Conservation (phyloP, 352 stramenopile genomes). For the Thraustochytrium sp. region DNA sequence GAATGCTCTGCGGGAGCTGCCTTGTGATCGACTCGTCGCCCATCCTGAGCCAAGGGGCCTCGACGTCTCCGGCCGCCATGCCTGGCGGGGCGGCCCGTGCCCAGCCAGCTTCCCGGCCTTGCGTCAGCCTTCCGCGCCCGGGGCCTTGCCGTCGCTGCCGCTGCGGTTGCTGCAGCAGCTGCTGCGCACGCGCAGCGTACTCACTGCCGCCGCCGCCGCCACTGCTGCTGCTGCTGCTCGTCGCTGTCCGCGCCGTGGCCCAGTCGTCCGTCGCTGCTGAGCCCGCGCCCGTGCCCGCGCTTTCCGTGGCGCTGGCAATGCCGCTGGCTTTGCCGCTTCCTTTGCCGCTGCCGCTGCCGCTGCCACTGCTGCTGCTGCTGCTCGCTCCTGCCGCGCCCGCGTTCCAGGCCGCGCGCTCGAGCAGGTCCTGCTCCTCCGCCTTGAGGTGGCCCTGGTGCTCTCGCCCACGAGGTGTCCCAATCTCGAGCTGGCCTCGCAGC, state of each 20-base stretch:
- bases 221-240: not conserved
- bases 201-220: not conserved
- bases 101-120: not conserved
- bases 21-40: not conserved
- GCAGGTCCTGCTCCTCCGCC: not conserved
- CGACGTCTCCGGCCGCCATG: not conserved
- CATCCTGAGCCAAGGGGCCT: not conserved
- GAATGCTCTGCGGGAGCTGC: not conserved
- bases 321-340: not conserved
- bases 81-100: not conserved
- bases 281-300: not conserved
- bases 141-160: not conserved
- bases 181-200: not conserved
- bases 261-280: not conserved
- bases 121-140: not conserved
- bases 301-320: not conserved
- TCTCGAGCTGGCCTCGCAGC: constrained; percentile 45
- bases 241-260: not conserved
- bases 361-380: not conserved
- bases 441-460: not conserved
- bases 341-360: not conserved
- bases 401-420: not conserved
- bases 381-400: no score
- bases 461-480: not conserved
- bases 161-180: not conserved